These are phyloP conservation scores for Setaria italica DNA, from an alignment of 202 grass and related monocot species.

Conservation along the genomic window DNA sequence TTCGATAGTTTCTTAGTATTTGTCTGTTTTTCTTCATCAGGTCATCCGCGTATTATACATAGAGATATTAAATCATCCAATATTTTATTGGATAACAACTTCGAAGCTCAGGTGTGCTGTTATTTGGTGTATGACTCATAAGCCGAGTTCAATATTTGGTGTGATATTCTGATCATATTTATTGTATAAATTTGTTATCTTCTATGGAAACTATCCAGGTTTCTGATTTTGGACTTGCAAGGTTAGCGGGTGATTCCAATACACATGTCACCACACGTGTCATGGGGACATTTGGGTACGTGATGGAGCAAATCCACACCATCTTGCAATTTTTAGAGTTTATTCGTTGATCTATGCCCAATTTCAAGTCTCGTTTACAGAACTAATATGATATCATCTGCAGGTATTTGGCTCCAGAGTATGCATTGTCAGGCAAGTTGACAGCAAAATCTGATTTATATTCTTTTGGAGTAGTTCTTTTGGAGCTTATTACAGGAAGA, in stretches of 20 bases:
- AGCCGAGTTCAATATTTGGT: background rate
- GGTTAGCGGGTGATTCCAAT: slow-evolving; percentile 85
- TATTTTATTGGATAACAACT: slow-evolving; percentile 97
- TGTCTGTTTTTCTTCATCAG: slow-evolving; percentile 57
- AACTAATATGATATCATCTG: slow-evolving; percentile 32
- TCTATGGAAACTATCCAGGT: slow-evolving; percentile 57
- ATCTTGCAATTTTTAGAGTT: slow-evolving; percentile 23
- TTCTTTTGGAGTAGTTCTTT: slow-evolving; percentile 98
- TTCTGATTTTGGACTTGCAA: slow-evolving; percentile 99
- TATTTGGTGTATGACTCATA: slow-evolving; percentile 14
- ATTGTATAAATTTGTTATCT: slow-evolving; percentile 25
- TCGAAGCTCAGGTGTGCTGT: slow-evolving; percentile 85
- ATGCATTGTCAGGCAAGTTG: slow-evolving; percentile 88
- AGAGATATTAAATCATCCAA: slow-evolving; percentile 99
- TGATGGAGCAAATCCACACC: background rate
- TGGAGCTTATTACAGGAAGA: slow-evolving; percentile 98
- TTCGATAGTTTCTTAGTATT: slow-evolving; percentile 41
- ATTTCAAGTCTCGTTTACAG: background rate
- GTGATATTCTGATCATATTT: slow-evolving; percentile 30
- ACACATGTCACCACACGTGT: slow-evolving; percentile 91
- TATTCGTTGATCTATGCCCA: slow-evolving; percentile 9
- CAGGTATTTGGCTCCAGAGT: slow-evolving; percentile 98
- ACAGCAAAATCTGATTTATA: slow-evolving; percentile 97
- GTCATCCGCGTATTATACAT: slow-evolving; percentile 98
- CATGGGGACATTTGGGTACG: slow-evolving; percentile 99